Base-by-base conservation (phyloP, 257 asterid species). In the Nicotiana otophora region DNA sequence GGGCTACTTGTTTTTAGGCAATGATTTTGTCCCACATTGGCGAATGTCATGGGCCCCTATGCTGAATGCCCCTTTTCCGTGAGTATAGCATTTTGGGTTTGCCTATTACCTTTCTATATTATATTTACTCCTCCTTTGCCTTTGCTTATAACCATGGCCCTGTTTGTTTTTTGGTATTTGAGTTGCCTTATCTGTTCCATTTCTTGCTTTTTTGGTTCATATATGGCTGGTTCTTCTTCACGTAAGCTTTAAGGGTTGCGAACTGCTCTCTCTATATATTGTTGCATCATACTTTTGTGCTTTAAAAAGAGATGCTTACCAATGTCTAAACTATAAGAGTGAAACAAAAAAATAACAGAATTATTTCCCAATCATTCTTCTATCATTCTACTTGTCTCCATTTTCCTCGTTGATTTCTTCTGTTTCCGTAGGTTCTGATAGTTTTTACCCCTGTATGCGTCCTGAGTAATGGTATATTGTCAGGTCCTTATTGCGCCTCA, bases 1-100 rank as follows among this genome's bases (percentile, higher is more conserved):
- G 10, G 95, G 97, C 74, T 93, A 90, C 86, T 77, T 92, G 88
- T 90, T 93, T 89, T 85, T 93, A 19, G 97, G 97, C 80, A 88
- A 91, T 83, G 97, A 90, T 82, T 86, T 89, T 86, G 94, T 93
- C 80, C 97, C 95, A 20, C 82, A 86, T 28, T 83, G 93, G 39
- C 93, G 91, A 81, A 92, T 95, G 82, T 78, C 82, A 12, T 94
- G 97, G 99, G 88, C 86, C 63, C 88, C 97, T 1, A 91, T 93
- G 95, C 90, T 91, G 81, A 89, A 83, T 62, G 84, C 69, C 86
- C 87, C 88, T 81, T 85, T 84, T 77, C 80, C 81, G 97, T 90
- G 86, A 91, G 91, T 87, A 69, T 23, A 17, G 58, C 14, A 75
- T 87, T 75, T 65, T 75, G 33, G 48, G 26, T 70, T 62, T 80